A percentile compares a stretch with the other conserved stretches of the same genome.
phyloP scores from a whole-genome alignment of 2,329 filamentous ascomycete species.

The Exserohilum rostratum region DNA sequence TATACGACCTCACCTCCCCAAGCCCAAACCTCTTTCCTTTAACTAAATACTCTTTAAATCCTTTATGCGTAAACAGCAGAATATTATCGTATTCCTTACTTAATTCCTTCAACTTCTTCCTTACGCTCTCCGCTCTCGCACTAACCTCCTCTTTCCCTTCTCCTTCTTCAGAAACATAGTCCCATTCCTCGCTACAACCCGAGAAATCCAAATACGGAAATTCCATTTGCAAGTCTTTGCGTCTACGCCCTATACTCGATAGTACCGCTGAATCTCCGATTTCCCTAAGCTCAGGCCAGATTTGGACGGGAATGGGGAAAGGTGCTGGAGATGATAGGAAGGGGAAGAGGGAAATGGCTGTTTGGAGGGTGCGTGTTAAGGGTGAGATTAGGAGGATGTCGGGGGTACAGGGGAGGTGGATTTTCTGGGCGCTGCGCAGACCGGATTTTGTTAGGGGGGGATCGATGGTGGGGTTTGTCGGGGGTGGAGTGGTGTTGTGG shows the following conservation, averaged over 20 bases:
- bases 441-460: conserved; percentile 27
- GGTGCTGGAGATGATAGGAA: conserved; percentile 2
- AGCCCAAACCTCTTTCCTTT: conserved; percentile 23
- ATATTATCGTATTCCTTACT: conserved; percentile 16
- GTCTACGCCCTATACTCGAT: no score
- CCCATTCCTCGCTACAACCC: conserved; percentile 20
- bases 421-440: conserved; percentile 13
- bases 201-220: conserved; percentile 30
- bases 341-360: conserved; percentile 27
- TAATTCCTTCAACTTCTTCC: conserved; percentile 17
- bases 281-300: conserved; percentile 33
- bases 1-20: conserved; percentile 21
- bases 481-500: conserved; percentile 31
- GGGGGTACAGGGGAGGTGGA: conserved; percentile 11
- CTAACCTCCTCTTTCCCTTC: conserved; percentile 15
- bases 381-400: conserved; percentile 32
- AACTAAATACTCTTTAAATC: conserved; percentile 25
- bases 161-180: conserved; percentile 19
- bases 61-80: conserved; percentile 26
- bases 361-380: conserved; percentile 33
- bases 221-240: conserved; percentile 9
- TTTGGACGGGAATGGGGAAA: conserved; percentile 17
- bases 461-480: conserved; percentile 20
- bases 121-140: conserved; percentile 21
- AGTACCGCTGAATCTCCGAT: conserved; percentile 20